Evolutionary conservation across 2,329 filamentous ascomycete species (phyloP).

Genomic region (Aspergillus sp.): DNA sequence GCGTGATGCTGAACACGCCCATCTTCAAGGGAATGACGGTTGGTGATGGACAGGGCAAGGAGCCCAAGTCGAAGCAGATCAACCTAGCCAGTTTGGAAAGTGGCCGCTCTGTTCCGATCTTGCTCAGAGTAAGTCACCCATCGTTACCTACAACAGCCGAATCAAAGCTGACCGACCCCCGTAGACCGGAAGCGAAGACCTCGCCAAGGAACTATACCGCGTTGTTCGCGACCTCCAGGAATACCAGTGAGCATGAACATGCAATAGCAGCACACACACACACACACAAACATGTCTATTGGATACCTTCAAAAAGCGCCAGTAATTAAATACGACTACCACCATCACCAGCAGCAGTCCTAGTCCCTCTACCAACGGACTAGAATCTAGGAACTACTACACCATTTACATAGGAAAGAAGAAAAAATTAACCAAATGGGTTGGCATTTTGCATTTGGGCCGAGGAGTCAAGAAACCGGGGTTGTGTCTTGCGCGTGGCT

Average conservation of each 20-base stretch:
- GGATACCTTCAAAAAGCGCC: background rate
- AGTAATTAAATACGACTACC: background rate
- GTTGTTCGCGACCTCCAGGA: constrained; percentile 43
- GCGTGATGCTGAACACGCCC: constrained; percentile 82
- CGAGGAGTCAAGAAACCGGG: constrained; percentile 12
- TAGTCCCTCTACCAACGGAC: too few relatives aligned
- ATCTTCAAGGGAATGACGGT: constrained; percentile 79
- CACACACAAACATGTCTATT: background rate
- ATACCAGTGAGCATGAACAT: constrained; percentile 16
- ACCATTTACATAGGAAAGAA: background rate
- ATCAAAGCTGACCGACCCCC: background rate
- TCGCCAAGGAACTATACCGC: constrained; percentile 50
- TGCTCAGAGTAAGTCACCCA: constrained; percentile 56
- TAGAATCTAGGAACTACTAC: background rate
- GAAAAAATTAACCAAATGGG: background rate
- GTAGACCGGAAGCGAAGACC: constrained; percentile 47
- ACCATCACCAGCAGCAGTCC: too few relatives aligned
- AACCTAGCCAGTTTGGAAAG: constrained; percentile 63
- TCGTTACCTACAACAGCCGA: too few relatives aligned
- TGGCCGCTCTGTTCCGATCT: constrained; percentile 54
- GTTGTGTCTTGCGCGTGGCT: background rate
- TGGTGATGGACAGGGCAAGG: constrained; percentile 62
- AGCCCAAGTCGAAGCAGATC: constrained; percentile 70
- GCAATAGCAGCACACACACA: background rate
- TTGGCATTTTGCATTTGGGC: constrained; percentile 19